A percentile compares a stretch with the other conserved stretches of the same genome.
These are phyloP conservation scores for Trichoderma cornu-damae DNA, from an alignment of 2,329 filamentous ascomycete species.

Conservation along the genomic window DNA sequence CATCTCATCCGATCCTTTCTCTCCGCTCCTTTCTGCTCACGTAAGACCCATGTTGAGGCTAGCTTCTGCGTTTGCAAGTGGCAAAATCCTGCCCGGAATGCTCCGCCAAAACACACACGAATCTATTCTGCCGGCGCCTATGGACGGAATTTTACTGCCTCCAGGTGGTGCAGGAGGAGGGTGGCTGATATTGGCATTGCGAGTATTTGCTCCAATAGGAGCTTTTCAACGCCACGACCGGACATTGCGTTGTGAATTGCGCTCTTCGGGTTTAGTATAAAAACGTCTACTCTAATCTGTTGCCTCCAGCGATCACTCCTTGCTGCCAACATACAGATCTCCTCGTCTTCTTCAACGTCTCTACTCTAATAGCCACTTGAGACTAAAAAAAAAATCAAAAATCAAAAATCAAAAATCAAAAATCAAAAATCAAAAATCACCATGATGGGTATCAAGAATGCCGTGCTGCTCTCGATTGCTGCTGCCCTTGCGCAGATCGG, in stretches of 20 bases:
- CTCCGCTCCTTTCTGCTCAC: too few species aligned
- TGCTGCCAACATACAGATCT: neutral
- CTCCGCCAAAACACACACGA: too few species aligned
- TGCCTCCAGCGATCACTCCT: neutral
- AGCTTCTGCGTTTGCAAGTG: neutral
- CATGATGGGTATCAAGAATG: conserved; percentile 4
- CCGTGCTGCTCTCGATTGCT: conserved; percentile 6
- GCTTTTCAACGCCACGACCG: neutral
- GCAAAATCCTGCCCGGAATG: neutral
- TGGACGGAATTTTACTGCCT: neutral
- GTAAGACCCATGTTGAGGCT: neutral
- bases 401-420: too few species aligned
- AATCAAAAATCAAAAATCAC: neutral
- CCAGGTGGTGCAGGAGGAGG: neutral
- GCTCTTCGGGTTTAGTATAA: too few species aligned
- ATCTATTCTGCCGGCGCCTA: neutral
- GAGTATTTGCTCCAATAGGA: neutral
- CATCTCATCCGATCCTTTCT: too few species aligned
- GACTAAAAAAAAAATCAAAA: too few species aligned
- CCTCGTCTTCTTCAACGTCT: neutral
- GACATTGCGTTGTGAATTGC: too few species aligned
- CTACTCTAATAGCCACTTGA: too few species aligned
- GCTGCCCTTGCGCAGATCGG: conserved; percentile 11
- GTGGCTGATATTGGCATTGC: neutral
- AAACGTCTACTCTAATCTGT: neutral